These are phyloP conservation scores for Phlebopus sp. DNA, from an alignment of 1,284 basidiomycete genomes.

Conservation along the genomic window DNA sequence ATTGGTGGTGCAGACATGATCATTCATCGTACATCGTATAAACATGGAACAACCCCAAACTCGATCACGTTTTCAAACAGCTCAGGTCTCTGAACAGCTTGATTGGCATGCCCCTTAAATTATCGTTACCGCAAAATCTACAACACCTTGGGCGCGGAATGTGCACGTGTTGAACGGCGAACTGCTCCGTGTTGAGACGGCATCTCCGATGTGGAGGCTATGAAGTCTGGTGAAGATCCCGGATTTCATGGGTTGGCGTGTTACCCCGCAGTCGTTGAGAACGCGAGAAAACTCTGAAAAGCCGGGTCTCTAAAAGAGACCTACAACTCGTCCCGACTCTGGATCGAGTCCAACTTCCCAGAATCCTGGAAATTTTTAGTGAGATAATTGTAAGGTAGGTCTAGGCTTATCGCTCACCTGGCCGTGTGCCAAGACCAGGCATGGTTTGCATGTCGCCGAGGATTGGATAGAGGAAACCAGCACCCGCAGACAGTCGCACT, in stretches of 20 bases:
- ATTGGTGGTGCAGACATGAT: conserved; percentile 1
- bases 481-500: conserved; percentile 88
- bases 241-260: neutral
- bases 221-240: conserved; percentile 18
- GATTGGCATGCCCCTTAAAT: neutral
- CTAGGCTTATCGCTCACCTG: conserved; percentile 48
- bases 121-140: conserved; percentile 9
- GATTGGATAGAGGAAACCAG: conserved; percentile 94
- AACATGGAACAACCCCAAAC: neutral
- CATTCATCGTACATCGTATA: conserved; percentile 4
- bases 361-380: conserved; percentile 49
- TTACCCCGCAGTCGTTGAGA: conserved; percentile 31
- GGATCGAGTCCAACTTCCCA: conserved; percentile 85
- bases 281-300: conserved; percentile 11
- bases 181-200: conserved; percentile 39
- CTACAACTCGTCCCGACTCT: conserved; percentile 67
- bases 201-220: conserved; percentile 14
- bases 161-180: conserved; percentile 43
- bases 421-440: conserved; percentile 94
- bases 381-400: conserved; percentile 12
- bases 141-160: conserved; percentile 13
- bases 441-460: conserved; percentile 96
- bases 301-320: conserved; percentile 59
- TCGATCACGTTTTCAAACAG: neutral
- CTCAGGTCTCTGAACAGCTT: neutral